Base-by-base conservation (phyloP, 495 filamentous ascomycete genomes). In the Aspergillus cavernicola region DNA sequence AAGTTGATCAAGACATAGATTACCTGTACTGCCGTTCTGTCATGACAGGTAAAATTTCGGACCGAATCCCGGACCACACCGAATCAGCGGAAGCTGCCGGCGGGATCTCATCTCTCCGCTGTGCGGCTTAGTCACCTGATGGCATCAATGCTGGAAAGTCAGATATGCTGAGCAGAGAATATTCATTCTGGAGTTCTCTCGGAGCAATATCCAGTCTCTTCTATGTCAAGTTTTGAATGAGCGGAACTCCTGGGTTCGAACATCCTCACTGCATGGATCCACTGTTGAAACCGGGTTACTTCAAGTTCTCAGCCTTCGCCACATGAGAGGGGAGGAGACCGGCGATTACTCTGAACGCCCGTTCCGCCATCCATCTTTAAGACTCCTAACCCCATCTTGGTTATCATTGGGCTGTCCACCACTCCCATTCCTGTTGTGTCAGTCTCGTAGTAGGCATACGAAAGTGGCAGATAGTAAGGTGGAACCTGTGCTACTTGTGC, bases 21-120 rank as follows among this genome's bases (percentile, higher is more conserved):
- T 33, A 33, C 28, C 6, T n/a, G 22, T 28, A 26, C 11, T 16
- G 54, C 6, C 4, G 22, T 28, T n/a, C 11, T 16, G 54, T 57
- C 49, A 53, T 52, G 36, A 49, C 55, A 9, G 35, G 55, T 57
- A 53, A 53, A 18, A 12, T 4, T 19, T 33, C 31, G 44, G 31
- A 45, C 50, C 32, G 50, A 45, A 26, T 56, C 49, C 59, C 60
- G 52, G 47, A 9, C 45, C 53, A 40, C 57, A 55, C 62, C 55
- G 42, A 58, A n/a, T 32, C 64, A 61, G 67, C 67, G 67, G 67
- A 72, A 63, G 41, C 52, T 53, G 43, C 62, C 63, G 63, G 67
- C 65, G 66, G 70, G 69, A 70, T 23, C 65, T 67, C n/a, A n/a
- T 64, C 68, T 66, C 66, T 61, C 53, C 41, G 50, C 50, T 29